Evolutionary conservation across 495 filamentous ascomycete species (phyloP).

Genomic region (Penicillium egyptiacum): DNA sequence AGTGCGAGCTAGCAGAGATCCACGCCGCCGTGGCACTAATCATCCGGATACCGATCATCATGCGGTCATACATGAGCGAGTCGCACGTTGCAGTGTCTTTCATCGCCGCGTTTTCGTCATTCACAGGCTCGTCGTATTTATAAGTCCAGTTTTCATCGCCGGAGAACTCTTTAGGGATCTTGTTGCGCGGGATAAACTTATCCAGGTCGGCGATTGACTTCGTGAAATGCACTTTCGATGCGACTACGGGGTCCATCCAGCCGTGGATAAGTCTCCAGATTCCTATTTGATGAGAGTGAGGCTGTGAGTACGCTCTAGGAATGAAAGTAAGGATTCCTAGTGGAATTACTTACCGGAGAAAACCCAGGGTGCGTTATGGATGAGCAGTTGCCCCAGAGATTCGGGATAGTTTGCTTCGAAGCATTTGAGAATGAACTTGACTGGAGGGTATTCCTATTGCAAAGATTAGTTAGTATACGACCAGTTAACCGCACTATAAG

Average conservation of each 20-base stretch:
- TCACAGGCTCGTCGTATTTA: conserved; percentile 69
- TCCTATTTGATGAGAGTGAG: conserved; percentile 35
- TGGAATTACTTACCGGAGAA: conserved; percentile 63
- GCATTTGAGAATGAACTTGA: conserved; percentile 94
- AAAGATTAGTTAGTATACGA: conserved; percentile 5
- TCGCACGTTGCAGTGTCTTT: conserved; percentile 59
- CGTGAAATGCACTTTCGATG: conserved; percentile 86
- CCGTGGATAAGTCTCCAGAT: conserved; percentile 82
- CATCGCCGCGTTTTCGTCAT: conserved; percentile 68
- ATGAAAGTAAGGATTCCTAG: not conserved
- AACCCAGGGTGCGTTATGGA: conserved; percentile 90
- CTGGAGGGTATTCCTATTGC: conserved; percentile 78
- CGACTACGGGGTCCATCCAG: conserved; percentile 92
- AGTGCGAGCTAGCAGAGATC: conserved; percentile 42
- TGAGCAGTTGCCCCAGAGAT: conserved; percentile 74
- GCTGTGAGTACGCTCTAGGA: not conserved
- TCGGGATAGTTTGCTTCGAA: conserved; percentile 96
- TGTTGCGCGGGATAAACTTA: conserved; percentile 62
- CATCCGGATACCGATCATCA: conserved; percentile 59
- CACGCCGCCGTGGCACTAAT: conserved; percentile 68
- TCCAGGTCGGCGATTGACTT: conserved; percentile 71
- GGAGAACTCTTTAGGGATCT: conserved; percentile 71
- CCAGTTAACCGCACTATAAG: no score
- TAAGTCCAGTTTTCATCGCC: conserved; percentile 82
- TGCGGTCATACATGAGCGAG: conserved; percentile 54